Evolutionary conservation across 306 rosid genomes (phyloP), one percentile per base, ranked within the genome.

Genomic region (Corylus heterophylla): DNA sequence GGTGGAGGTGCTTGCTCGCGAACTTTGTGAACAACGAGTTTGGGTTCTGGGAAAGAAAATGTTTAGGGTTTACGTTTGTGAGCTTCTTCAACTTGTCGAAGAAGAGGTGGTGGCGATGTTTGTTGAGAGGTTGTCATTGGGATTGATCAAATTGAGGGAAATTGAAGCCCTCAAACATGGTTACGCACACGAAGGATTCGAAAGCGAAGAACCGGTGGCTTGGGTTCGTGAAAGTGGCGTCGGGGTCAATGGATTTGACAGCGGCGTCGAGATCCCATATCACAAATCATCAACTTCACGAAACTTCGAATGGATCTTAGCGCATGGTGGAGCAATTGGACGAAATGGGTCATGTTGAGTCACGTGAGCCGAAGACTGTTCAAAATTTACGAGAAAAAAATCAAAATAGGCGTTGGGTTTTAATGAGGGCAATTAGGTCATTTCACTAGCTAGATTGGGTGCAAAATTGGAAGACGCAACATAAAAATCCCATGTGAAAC

Each of bases 201-300:
- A 95, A 90, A 0, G 90, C 92, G 48, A 87, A 92, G 66, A 79
- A 61, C 6, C 88, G 74, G 45, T 92, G 96, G 75, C 80, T 84
- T 25, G 77, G 87, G 54, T 88, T 81, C 4, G 85, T 67, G 51
- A 90, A 95, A 52, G 74, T 22, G 18, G 90, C 83, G 11, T 84
- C 84, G 9, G 97, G 91, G 27, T 91, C 89, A 75, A 92, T 89
- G 86, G 84, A 86, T 74, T 88, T 87, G 4, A 85, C 78, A 0
- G 98, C 93, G 7, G 91, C 83, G 71, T 93, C 87, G 37, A 95
- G 88, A 81, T 95, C 98, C 98, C 98, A 95, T 91, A 59, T 91
- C 98, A 22, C 75, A 74, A 51, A 89, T 78, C 94, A 95, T 79
- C 45, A 90, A 2, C 75, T 87, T 91, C 71, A 90, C 95, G 66